Percentiles rank a stretch among this genome's conserved stretches.
These are phyloP conservation scores for Cystobasidium onofrii DNA, from an alignment of 768 basidiomycete genomes.

Conservation along the genomic window DNA sequence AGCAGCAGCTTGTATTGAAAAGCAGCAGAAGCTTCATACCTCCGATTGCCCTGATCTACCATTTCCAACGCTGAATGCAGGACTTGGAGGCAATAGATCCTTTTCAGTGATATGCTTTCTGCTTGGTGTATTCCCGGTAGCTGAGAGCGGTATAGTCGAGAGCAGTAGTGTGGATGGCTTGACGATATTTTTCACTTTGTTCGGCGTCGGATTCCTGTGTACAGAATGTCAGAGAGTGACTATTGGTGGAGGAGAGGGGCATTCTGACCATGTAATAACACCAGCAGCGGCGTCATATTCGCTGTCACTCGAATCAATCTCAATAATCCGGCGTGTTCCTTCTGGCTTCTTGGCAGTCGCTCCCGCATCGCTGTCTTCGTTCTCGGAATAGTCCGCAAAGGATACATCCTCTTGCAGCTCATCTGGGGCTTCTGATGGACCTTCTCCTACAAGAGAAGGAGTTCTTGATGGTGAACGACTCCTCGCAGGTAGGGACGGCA, in stretches of 20 bases:
- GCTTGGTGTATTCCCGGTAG: not conserved
- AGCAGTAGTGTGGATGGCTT: not conserved
- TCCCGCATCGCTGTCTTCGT: not conserved
- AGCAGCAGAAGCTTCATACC: not conserved
- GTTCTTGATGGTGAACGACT: not conserved
- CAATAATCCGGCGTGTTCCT: not conserved
- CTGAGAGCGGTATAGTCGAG: not conserved
- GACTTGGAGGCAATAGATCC: not conserved
- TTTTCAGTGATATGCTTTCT: not conserved
- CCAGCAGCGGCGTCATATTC: slow-evolving; percentile 11
- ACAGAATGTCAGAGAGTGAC: not conserved
- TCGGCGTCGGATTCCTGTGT: slow-evolving; percentile 7
- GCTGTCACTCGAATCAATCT: slow-evolving; percentile 15
- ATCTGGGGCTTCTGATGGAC: not conserved
- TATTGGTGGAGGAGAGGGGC: not conserved
- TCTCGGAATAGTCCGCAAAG: slow-evolving; percentile 16
- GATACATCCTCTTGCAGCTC: not conserved
- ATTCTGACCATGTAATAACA: slow-evolving; percentile 4
- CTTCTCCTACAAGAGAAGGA: not conserved
- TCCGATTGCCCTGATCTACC: not conserved
- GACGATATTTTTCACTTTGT: not conserved
- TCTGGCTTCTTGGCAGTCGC: not conserved
- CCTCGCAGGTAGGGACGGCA: not conserved
- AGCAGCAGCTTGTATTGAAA: too few species aligned
- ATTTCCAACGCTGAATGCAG: not conserved